A percentile compares a stretch with the other conserved stretches of the same genome.
These are phyloP conservation scores for Colletotrichum sp. DNA, from an alignment of 2,329 filamentous ascomycete genomes.

Conservation along the genomic window DNA sequence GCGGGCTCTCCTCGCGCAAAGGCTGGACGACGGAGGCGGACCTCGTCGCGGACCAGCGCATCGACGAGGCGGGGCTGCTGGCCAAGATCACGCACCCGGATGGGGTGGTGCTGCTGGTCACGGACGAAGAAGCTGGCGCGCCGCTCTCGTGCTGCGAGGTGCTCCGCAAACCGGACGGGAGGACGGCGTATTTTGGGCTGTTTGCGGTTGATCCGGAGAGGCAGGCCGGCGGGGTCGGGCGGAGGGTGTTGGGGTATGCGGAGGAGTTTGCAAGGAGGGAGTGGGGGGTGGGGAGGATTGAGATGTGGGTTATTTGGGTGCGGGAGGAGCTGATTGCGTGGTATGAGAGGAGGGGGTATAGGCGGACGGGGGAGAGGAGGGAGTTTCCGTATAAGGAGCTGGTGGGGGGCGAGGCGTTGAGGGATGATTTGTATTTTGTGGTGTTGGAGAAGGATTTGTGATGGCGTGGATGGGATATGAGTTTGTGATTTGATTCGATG, in stretches of 20 bases:
- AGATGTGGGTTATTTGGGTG: slow-evolving; percentile 49
- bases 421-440: slow-evolving; percentile 49
- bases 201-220: slow-evolving; percentile 49
- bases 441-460: slow-evolving; percentile 43
- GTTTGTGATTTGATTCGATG: neutral
- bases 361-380: slow-evolving; percentile 38
- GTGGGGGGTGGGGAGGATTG: slow-evolving; percentile 39
- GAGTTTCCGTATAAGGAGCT: slow-evolving; percentile 47
- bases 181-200: slow-evolving; percentile 45
- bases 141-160: slow-evolving; percentile 52
- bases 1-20: slow-evolving; percentile 41
- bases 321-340: slow-evolving; percentile 49
- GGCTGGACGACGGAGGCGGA: slow-evolving; percentile 56
- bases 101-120: slow-evolving; percentile 41
- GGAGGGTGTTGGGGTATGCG: slow-evolving; percentile 42
- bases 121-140: slow-evolving; percentile 23
- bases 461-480: neutral
- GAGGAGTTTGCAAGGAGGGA: slow-evolving; percentile 39
- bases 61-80: slow-evolving; percentile 38
- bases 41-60: slow-evolving; percentile 47
- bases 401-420: slow-evolving; percentile 38
- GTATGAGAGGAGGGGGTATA: slow-evolving; percentile 50
- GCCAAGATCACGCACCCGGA: slow-evolving; percentile 43
- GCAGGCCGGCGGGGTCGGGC: slow-evolving; percentile 50
- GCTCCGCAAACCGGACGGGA: slow-evolving; percentile 10